Evolutionary conservation across 768 basidiomycete genomes (phyloP).

Genomic region (Auricularia auricula-judae): DNA sequence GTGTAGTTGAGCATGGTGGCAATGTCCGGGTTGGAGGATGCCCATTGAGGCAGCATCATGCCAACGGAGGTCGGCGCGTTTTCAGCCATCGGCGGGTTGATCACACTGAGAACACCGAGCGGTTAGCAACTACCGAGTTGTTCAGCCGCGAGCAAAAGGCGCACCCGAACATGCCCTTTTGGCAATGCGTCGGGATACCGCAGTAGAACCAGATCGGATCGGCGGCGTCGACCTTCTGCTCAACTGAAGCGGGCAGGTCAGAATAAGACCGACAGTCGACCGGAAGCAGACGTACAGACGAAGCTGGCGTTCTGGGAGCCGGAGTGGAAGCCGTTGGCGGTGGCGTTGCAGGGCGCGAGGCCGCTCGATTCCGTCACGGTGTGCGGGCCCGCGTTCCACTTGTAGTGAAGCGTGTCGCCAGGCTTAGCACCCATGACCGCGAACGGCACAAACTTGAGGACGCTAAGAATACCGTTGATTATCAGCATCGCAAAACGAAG

Average conservation of each 20-base stretch:
- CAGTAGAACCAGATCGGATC: constrained; percentile 70
- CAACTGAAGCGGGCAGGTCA: constrained; percentile 28
- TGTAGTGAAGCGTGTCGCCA: constrained; percentile 65
- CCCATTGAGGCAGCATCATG: constrained; percentile 35
- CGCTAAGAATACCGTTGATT: constrained; percentile 16
- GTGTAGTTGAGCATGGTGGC: constrained; percentile 46
- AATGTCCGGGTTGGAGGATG: constrained; percentile 39
- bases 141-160: constrained; percentile 6
- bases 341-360: constrained; percentile 64
- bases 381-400: constrained; percentile 72
- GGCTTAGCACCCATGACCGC: constrained; percentile 55
- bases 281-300: constrained; percentile 14
- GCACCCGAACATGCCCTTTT: constrained; percentile 74
- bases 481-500: not conserved
- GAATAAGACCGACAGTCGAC: not conserved
- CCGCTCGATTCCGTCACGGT: constrained; percentile 72
- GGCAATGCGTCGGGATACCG: constrained; percentile 56
- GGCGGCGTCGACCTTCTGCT: constrained; percentile 62
- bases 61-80: constrained; percentile 30
- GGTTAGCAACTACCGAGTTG: constrained; percentile 30
- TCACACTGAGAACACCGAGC: constrained; percentile 25
- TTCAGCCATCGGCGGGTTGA: constrained; percentile 31
- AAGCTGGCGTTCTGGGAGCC: constrained; percentile 54
- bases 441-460: constrained; percentile 67
- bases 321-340: constrained; percentile 45